Conservation (phyloP, 2,329 filamentous ascomycete species). For the Penicillium nordicum region DNA sequence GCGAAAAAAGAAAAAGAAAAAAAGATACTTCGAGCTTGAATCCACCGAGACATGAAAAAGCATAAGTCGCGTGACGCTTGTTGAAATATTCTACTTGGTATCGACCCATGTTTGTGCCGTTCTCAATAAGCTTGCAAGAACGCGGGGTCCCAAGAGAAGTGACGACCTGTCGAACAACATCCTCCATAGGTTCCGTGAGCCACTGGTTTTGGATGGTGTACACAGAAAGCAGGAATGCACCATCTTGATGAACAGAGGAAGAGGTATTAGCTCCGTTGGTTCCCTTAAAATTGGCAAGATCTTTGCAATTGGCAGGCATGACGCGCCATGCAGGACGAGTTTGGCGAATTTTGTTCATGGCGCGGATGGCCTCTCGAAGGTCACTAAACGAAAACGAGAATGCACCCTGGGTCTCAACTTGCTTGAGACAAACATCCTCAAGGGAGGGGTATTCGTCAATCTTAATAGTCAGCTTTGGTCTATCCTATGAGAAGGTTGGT, state of each 20-base stretch:
- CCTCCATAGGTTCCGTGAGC: background rate
- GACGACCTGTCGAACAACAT: background rate
- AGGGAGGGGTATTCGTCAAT: background rate
- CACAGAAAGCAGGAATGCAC: background rate
- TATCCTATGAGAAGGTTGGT: background rate
- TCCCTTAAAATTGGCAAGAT: background rate
- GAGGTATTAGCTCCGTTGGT: background rate
- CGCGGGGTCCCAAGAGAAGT: background rate
- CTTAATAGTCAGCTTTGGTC: background rate
- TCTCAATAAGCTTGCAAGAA: background rate
- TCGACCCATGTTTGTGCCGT: background rate
- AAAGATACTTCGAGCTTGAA: background rate
- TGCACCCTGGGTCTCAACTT: background rate
- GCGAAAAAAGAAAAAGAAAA: too few relatives aligned
- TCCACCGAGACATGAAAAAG: background rate
- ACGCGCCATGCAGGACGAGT: background rate
- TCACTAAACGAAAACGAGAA: conserved; percentile 1
- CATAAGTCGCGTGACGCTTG: background rate
- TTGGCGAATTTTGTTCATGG: background rate
- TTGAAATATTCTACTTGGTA: conserved; percentile 1
- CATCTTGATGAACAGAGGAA: background rate
- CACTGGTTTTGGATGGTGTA: background rate
- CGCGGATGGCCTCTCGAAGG: background rate
- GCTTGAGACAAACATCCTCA: background rate
- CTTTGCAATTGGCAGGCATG: background rate